Base-by-base conservation (phyloP, 768 basidiomycete genomes). In the Tylopilus plumbeoviolaceoides region DNA sequence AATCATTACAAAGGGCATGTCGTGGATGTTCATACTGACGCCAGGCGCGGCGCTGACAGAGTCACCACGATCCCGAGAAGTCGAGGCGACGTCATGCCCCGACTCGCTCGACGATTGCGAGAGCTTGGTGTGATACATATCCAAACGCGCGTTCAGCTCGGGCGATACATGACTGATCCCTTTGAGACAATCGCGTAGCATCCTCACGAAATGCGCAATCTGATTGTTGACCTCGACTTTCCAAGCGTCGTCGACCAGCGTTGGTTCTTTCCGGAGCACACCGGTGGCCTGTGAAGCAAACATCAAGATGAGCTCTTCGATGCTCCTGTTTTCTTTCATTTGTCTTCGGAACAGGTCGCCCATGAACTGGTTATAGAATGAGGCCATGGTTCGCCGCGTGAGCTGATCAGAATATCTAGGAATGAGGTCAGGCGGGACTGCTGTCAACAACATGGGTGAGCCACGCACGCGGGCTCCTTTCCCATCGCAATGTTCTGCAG, bases 221-320 rank as follows among this genome's bases (percentile, higher is more conserved):
- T 98, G 97, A 56, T 85, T 86, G 68, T 97, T 95, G 41, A 98
- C 79, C 67, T 95, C 91, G 43, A 83, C 66, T 67, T 98, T 98
- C 95, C 95, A 98, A 20, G 82, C 88, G 44, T 97, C 94, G 21
- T 84, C 88, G 15, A 79, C 79, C 2, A 94, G 74, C 2, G 88
- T 79, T 0, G 89, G 89, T 59, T 95, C 92, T 71, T 97, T 97
- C 79, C 86, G 89, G 54, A 98, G 78, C 9, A 91, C 83, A 25
- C 82, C 79, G 3, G 91, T 92, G 4, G 95, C 90, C 48, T 92
- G 85, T 1, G 94, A 90, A 11, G 95, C 95, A 63, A 98, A 98
- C 79, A 90, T 89, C 47, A 99, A 78, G 54, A 99, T 95, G 50
- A 99, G 85, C 58, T 98, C 94, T 72, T 99, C 97, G 36, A 98